Evolutionary conservation across 257 asterid species (phyloP).

Genomic region (Lithospermum erythrorhizon): DNA sequence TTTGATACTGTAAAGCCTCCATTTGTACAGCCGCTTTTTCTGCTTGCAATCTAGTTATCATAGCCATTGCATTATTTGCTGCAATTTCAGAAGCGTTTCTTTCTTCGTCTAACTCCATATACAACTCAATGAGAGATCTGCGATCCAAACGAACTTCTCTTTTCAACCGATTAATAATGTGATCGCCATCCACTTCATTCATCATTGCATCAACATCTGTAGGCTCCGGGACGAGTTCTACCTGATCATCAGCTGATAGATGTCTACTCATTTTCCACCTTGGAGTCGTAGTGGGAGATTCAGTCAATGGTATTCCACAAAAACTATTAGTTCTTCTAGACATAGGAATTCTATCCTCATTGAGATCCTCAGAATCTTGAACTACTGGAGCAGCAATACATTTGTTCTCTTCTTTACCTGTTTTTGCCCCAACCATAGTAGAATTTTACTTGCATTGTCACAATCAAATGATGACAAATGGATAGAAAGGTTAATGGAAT

Average conservation of each 20-base stretch:
- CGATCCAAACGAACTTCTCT: constrained; percentile 55
- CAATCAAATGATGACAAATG: neutral
- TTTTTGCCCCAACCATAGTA: neutral
- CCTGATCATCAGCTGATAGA: constrained; percentile 19
- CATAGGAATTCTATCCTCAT: constrained; percentile 47
- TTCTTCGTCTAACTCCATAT: constrained; percentile 87
- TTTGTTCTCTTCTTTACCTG: constrained; percentile 43
- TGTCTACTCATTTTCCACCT: constrained; percentile 26
- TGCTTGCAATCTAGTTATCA: constrained; percentile 89
- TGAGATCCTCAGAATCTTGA: constrained; percentile 35
- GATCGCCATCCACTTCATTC: constrained; percentile 35
- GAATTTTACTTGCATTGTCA: neutral
- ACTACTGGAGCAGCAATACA: constrained; percentile 24
- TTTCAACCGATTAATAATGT: constrained; percentile 21
- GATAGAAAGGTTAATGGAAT: no score
- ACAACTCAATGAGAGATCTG: constrained; percentile 56
- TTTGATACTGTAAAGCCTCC: constrained; percentile 95
- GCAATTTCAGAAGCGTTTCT: constrained; percentile 85
- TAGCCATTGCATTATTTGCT: constrained; percentile 94
- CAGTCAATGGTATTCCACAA: constrained; percentile 48
- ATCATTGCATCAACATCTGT: constrained; percentile 19
- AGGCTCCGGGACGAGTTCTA: constrained; percentile 27
- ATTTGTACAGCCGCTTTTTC: constrained; percentile 94
- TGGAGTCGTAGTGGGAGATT: constrained; percentile 72
- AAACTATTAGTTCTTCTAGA: constrained; percentile 40